A percentile compares a stretch with the other conserved stretches of the same genome.
Evolutionary conservation across 768 basidiomycete species (phyloP).

Genomic region (Fomitopsis serialis): DNA sequence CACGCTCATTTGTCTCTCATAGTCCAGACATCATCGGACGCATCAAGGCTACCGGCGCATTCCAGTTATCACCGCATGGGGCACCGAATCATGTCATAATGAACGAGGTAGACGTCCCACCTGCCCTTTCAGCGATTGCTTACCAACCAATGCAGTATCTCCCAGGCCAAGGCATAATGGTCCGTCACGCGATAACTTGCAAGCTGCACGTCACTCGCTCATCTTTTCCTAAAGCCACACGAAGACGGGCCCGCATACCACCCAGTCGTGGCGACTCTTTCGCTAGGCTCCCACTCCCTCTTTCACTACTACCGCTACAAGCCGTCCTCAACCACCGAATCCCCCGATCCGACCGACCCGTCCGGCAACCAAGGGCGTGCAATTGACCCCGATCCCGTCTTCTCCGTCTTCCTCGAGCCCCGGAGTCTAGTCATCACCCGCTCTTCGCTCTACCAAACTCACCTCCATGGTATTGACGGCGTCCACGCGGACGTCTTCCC

Average conservation of each 20-base stretch:
- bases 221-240: constrained; percentile 57
- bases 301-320: constrained; percentile 79
- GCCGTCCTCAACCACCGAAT: constrained; percentile 15
- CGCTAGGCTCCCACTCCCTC: constrained; percentile 76
- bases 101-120: constrained; percentile 57
- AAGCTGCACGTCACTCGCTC: constrained; percentile 4
- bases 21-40: constrained; percentile 78
- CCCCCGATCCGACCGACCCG: constrained; percentile 4
- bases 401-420: constrained; percentile 78
- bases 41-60: constrained; percentile 58
- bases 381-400: constrained; percentile 60
- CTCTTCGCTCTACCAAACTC: constrained; percentile 58
- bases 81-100: constrained; percentile 86
- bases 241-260: constrained; percentile 89
- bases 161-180: constrained; percentile 92
- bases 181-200: constrained; percentile 28
- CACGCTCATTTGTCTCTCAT: constrained; percentile 6
- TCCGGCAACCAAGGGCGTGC: constrained; percentile 39
- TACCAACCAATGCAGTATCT: constrained; percentile 48
- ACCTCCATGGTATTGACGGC: constrained; percentile 80
- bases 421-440: constrained; percentile 80
- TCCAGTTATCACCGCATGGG: constrained; percentile 56
- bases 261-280: constrained; percentile 87
- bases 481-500: constrained; percentile 43
- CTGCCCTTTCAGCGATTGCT: background rate